phyloP scores from a whole-genome alignment of 108 stramenopile genomes.

The Conticribra guillardii region DNA sequence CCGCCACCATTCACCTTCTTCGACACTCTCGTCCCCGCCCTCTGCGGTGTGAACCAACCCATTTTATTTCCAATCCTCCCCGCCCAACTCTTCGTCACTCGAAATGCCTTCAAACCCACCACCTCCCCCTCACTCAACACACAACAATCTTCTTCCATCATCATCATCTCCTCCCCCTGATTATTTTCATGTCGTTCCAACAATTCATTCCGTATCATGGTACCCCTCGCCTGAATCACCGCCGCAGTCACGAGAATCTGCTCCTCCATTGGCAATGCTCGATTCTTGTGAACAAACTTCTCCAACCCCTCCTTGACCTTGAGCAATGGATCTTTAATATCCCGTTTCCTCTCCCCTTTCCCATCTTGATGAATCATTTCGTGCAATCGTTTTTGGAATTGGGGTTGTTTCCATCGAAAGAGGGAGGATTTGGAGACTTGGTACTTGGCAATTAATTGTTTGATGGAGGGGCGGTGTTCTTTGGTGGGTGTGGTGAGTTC shows the following conservation, averaged over 20 bases:
- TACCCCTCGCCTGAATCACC: background rate
- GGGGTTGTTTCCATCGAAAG: slow-evolving; percentile 12
- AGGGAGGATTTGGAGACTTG: slow-evolving; percentile 13
- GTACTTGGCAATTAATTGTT: slow-evolving; percentile 6
- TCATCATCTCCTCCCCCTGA: background rate
- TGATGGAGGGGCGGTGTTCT: slow-evolving; percentile 2
- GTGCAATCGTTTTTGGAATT: background rate
- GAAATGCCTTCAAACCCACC: background rate
- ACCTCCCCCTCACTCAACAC: slow-evolving; percentile 8
- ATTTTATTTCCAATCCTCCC: slow-evolving; percentile 5
- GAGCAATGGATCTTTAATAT: background rate
- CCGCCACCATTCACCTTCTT: no score
- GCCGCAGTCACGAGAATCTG: slow-evolving; percentile 2
- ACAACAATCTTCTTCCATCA: no score
- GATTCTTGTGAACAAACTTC: slow-evolving; percentile 1
- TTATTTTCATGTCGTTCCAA: background rate
- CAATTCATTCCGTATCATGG: slow-evolving; percentile 4
- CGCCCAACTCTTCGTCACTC: slow-evolving; percentile 15
- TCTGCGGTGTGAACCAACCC: background rate
- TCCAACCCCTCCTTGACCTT: background rate
- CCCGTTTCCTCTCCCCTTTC: background rate
- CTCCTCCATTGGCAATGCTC: slow-evolving; percentile 4
- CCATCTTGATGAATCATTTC: slow-evolving; percentile 1
- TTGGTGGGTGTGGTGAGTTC: background rate
- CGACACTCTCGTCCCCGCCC: background rate